These are phyloP conservation scores for Cydonia oblonga DNA, from an alignment of 331 rosid species.

Conservation along the genomic window DNA sequence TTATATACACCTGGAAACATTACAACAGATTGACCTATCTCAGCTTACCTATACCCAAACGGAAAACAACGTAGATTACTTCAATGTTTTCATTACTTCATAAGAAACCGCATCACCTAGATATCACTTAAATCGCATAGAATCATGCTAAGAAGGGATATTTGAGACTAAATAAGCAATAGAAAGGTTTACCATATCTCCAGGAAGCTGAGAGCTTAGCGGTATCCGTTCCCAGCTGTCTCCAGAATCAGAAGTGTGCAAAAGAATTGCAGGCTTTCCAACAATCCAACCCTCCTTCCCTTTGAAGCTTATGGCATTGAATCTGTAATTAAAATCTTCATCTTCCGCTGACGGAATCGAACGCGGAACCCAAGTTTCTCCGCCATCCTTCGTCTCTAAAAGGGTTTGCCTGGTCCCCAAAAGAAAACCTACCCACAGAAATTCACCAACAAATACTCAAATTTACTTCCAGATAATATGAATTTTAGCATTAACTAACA, in stretches of 20 bases:
- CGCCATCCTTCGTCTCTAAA: constrained; percentile 92
- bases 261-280: constrained; percentile 79
- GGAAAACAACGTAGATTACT: neutral
- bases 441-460: neutral
- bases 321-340: constrained; percentile 88
- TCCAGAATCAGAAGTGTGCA: constrained; percentile 84
- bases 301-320: constrained; percentile 79
- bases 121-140: neutral
- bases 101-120: neutral
- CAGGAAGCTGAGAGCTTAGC: constrained; percentile 82
- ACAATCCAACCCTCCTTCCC: constrained; percentile 98
- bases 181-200: constrained; percentile 60
- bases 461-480: neutral
- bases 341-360: constrained; percentile 94
- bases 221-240: constrained; percentile 89
- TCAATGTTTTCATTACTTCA: neutral
- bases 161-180: neutral
- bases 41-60: neutral
- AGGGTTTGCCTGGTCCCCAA: constrained; percentile 86
- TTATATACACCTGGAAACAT: constrained; percentile 63
- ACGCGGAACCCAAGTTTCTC: constrained; percentile 76
- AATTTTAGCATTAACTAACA: neutral
- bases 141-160: neutral
- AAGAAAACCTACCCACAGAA: constrained; percentile 55
- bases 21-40: neutral